Evolutionary conservation across 1,139 yeast genomes (phyloP).

Genomic region (Kurtzmaniella quercitrusa): DNA sequence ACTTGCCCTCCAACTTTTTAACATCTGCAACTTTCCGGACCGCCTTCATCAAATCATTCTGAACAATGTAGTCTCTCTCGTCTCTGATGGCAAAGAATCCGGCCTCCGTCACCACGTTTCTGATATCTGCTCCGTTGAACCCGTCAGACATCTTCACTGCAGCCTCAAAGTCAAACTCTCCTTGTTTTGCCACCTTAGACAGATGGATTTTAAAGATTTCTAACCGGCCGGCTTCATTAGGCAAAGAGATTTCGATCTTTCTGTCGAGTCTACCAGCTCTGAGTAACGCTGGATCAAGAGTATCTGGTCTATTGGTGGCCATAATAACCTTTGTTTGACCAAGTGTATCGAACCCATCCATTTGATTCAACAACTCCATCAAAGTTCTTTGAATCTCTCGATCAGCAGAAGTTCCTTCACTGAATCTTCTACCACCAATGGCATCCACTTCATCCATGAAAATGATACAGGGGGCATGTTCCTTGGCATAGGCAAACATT

Average conservation of each 20-base stretch:
- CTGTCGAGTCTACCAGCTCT: slow-evolving; percentile 99
- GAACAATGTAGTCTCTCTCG: slow-evolving; percentile 91
- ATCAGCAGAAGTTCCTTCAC: slow-evolving; percentile 98
- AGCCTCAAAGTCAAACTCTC: slow-evolving; percentile 96
- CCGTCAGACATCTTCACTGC: slow-evolving; percentile 98
- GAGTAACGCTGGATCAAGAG: slow-evolving; percentile 95
- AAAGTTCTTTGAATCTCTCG: slow-evolving; percentile 98
- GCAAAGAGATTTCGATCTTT: slow-evolving; percentile 92
- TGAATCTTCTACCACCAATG: slow-evolving; percentile 96
- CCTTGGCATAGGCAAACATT: slow-evolving; percentile 98
- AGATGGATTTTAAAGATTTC: slow-evolving; percentile 96
- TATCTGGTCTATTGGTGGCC: slow-evolving; percentile 99
- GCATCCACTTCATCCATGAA: slow-evolving; percentile 99
- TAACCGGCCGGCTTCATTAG: slow-evolving; percentile 93
- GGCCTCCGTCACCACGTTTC: slow-evolving; percentile 98
- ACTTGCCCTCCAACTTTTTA: slow-evolving; percentile 94
- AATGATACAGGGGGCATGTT: slow-evolving; percentile 97
- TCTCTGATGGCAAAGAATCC: slow-evolving; percentile 98
- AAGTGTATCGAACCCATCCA: slow-evolving; percentile 97
- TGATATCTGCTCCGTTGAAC: slow-evolving; percentile 97
- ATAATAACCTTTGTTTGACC: slow-evolving; percentile 97
- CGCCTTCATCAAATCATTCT: slow-evolving; percentile 95
- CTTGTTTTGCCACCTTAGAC: slow-evolving; percentile 78
- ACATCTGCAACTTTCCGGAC: slow-evolving; percentile 96
- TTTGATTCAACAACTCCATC: slow-evolving; percentile 95